phyloP scores from a whole-genome alignment of 2,329 filamentous ascomycete species.

The Plectosphaerella cucumerina region DNA sequence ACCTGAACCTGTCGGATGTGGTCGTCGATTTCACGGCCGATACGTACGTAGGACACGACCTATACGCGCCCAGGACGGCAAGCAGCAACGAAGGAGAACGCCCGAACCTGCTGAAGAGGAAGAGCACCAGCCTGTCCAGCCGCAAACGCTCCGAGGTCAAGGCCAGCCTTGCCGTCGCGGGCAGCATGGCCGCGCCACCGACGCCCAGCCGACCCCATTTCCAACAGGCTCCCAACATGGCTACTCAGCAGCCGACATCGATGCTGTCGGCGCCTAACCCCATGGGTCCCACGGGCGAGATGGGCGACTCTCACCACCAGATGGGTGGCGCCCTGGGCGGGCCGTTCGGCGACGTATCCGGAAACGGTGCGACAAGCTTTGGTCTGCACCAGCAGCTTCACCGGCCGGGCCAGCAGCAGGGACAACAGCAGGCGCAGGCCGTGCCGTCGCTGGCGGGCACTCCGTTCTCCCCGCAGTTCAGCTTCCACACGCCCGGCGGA shows the following conservation, averaged over 20 bases:
- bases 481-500: slow-evolving; percentile 28
- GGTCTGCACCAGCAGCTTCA: slow-evolving; percentile 20
- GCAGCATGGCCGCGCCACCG: slow-evolving; percentile 22
- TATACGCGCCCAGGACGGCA: slow-evolving; percentile 37
- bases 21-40: slow-evolving; percentile 57
- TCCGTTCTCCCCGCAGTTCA: slow-evolving; percentile 39
- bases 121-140: slow-evolving; percentile 35
- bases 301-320: slow-evolving; percentile 21
- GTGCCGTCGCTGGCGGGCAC: slow-evolving; percentile 25
- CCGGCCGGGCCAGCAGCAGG: slow-evolving; percentile 8
- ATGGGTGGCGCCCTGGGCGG: slow-evolving; percentile 26
- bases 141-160: slow-evolving; percentile 36
- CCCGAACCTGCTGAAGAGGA: slow-evolving; percentile 41
- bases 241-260: slow-evolving; percentile 31
- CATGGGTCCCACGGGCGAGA: slow-evolving; percentile 28
- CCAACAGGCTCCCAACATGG: slow-evolving; percentile 10
- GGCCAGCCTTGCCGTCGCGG: slow-evolving; percentile 26
- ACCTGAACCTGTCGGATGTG: slow-evolving; percentile 67
- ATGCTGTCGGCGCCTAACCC: slow-evolving; percentile 34
- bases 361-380: slow-evolving; percentile 33
- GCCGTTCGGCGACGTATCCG: slow-evolving; percentile 27
- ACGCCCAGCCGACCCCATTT: slow-evolving; percentile 28
- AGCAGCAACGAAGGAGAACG: slow-evolving; percentile 24
- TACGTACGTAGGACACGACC: slow-evolving; percentile 43
- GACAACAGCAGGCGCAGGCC: slow-evolving; percentile 12